Evolutionary conservation across 805 yeast genomes (phyloP), one percentile per base, ranked within the genome.

Genomic region (Candida nitratophila): DNA sequence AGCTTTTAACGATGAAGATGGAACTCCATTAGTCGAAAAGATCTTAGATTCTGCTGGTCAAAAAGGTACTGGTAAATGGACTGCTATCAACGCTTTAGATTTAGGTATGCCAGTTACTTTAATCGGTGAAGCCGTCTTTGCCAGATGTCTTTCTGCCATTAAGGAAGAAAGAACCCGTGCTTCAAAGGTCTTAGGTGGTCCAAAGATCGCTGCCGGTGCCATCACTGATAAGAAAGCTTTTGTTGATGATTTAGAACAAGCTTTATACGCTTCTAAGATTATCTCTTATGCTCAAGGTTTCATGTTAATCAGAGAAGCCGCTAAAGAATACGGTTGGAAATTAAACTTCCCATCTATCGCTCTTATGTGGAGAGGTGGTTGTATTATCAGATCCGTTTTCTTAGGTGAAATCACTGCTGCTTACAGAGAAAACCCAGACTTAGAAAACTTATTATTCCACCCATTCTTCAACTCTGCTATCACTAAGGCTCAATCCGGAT

Each of bases 11-110:
- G 97, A 91, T 66, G 78, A 76, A 49, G 96, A 90, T 62, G 95
- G 96, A 57, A 79, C 81, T 54, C 96, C 98, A 60, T 72, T 93
- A 54, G 95, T 91, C 48, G 98, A 93, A 77, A 93, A 91, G 80
- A 90, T 91, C 64, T 74, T 89, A 69, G 99, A 91, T 73, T 69
- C 86, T 62, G 99, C 99, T 56, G 98, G 98, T 60, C 98, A 91
- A 78, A 91, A 91, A 80, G 99, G 99, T 80, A 91, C 99, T 56
- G 99, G 99, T 76, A 91, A 91, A 77, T 91, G 99, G 99, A 93
- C 98, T 57, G 97, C 98, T 53, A 87, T 91, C 70, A 90, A 89
- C 68, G 98, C 98, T 51, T 77, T 91, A 60, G 98, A 93, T 71
- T 77, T 93, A 59, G 98, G 98, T 70, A 88, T 87, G 86, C 99